These are phyloP conservation scores for Mrakiaceae sp. DNA, from an alignment of 1,284 basidiomycete species.

Conservation along the genomic window DNA sequence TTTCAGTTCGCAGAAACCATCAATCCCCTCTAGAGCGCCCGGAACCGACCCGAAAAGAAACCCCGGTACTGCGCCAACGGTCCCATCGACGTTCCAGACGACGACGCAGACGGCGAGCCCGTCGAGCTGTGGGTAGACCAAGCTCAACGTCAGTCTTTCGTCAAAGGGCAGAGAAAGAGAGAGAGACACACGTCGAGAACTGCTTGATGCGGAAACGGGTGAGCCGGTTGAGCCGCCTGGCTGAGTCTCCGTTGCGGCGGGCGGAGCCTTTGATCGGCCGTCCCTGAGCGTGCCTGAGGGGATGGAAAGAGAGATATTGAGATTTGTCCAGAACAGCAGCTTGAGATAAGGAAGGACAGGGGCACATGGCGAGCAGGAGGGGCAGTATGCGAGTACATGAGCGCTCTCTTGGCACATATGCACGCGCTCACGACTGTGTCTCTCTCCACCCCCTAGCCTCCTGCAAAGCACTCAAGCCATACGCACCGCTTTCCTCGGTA, in stretches of 20 bases:
- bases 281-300: neutral
- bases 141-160: neutral
- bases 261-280: constrained; percentile 1
- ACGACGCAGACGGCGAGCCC: neutral
- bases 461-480: neutral
- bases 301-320: neutral
- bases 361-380: neutral
- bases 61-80: neutral
- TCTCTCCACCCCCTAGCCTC: no score
- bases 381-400: neutral
- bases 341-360: neutral
- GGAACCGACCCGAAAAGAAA: neutral
- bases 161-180: neutral
- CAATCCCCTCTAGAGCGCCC: neutral
- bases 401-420: no score
- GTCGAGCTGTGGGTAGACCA: neutral
- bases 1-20: no score
- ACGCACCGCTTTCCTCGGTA: constrained; percentile 12
- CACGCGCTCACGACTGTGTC: no score
- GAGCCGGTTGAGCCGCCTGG: constrained; percentile 2
- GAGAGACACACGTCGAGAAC: constrained; percentile 5
- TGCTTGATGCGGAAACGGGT: constrained; percentile 1
- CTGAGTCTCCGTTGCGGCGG: neutral
- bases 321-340: neutral
- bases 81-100: neutral